Evolutionary conservation across 768 basidiomycete genomes (phyloP).

Genomic region (Boletus barrowsii): DNA sequence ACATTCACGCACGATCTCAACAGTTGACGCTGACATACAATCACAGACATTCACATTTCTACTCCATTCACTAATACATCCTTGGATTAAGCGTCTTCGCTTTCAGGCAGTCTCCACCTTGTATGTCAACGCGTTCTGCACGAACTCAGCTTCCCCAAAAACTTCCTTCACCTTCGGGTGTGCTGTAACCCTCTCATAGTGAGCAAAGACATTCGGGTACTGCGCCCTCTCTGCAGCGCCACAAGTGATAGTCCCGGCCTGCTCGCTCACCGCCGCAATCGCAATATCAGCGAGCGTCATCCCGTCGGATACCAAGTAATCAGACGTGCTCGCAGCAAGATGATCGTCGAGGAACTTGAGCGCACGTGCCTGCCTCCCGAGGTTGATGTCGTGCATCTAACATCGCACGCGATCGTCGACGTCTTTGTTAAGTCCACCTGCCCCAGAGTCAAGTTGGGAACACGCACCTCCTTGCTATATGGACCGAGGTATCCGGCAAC

Average conservation of each 20-base stretch:
- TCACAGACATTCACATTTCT: not conserved
- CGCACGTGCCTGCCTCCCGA: slow-evolving; percentile 19
- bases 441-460: not conserved
- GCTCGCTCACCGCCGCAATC: slow-evolving; percentile 22
- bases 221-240: slow-evolving; percentile 25
- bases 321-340: slow-evolving; percentile 17
- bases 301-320: slow-evolving; percentile 22
- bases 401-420: too few relatives aligned
- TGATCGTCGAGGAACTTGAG: slow-evolving; percentile 26
- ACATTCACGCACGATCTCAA: too few relatives aligned
- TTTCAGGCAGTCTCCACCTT: slow-evolving; percentile 5
- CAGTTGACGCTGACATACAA: too few relatives aligned
- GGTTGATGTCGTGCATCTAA: slow-evolving; percentile 16
- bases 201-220: slow-evolving; percentile 26
- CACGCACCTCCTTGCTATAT: slow-evolving; percentile 22
- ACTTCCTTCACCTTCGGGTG: slow-evolving; percentile 17
- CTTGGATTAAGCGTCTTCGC: too few relatives aligned
- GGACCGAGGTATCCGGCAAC: slow-evolving; percentile 19
- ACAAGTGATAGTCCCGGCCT: slow-evolving; percentile 22
- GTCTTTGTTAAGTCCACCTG: too few relatives aligned
- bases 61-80: not conserved
- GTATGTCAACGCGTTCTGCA: slow-evolving; percentile 15
- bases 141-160: slow-evolving; percentile 19
- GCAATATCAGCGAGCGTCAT: slow-evolving; percentile 29
- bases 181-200: slow-evolving; percentile 20